Percentiles rank a stretch among this genome's conserved stretches.
Evolutionary conservation across 306 rosid genomes (phyloP).

Genomic region (Abrus precatorius): DNA sequence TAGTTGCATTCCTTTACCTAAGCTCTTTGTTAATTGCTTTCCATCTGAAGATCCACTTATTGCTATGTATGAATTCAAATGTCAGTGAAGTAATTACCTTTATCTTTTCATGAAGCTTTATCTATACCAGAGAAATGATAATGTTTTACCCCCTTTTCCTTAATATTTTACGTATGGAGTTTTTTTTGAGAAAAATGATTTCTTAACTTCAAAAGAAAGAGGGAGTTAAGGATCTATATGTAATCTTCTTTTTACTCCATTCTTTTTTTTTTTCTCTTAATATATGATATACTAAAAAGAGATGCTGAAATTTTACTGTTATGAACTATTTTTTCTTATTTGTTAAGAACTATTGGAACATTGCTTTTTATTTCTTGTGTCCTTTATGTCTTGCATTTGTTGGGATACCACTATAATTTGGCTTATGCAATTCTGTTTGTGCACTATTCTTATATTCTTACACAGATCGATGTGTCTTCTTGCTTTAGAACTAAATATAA

Average conservation of each 20-base stretch:
- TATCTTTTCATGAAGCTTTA: slow-evolving; percentile 24
- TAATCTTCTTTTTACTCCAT: neutral
- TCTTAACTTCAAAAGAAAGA: slow-evolving; percentile 16
- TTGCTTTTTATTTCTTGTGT: neutral
- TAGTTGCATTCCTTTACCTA: slow-evolving; percentile 26
- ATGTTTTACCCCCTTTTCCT: neutral
- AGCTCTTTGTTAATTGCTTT: slow-evolving; percentile 32
- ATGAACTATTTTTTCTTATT: neutral
- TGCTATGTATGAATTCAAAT: slow-evolving; percentile 18
- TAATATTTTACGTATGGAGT: neutral
- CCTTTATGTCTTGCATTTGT: neutral
- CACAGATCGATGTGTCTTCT: neutral
- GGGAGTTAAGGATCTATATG: slow-evolving; percentile 30
- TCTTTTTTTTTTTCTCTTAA: neutral
- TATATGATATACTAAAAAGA: neutral
- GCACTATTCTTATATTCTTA: neutral
- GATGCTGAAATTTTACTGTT: neutral
- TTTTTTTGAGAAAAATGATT: slow-evolving; percentile 12
- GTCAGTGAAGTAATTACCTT: slow-evolving; percentile 23
- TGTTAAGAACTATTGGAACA: neutral
- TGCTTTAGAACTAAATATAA: neutral
- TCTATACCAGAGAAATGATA: neutral
- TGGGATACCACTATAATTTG: neutral
- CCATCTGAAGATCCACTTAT: slow-evolving; percentile 14
- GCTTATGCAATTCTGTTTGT: neutral